Base-by-base conservation (phyloP, 805 yeast genomes). In the Hanseniaspora mollemarum region DNA sequence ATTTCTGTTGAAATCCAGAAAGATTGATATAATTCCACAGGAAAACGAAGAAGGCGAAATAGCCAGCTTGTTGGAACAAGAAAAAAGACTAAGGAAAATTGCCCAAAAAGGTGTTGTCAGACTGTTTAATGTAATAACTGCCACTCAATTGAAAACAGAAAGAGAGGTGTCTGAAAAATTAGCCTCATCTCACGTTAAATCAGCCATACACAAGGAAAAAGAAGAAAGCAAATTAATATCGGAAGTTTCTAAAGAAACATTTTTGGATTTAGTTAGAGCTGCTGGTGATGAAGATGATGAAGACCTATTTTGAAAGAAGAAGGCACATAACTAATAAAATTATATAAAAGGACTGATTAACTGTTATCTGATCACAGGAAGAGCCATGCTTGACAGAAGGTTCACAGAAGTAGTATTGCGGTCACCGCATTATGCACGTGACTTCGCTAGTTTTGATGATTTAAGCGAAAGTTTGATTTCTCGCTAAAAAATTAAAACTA, bases 81-180 rank as follows among this genome's bases (percentile, higher is more conserved):
- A 87, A 62, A 75, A 76, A 56, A 71, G 68, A 54, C 68, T 85
- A 59, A 81, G 83, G 62, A 87, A 87, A 61, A 73, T 79, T 22
- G 97, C 95, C 0, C 94, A 86, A 67, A 72, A 81, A 56, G 96
- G 96, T 68, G 95, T 85, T 13, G 86, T 87, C 8, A 76, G 80
- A 62, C 73, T 85, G 56, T 87, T 81, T 69, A 90, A 84, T 61
- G 95, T 94, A 1, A 79, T 87, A 24, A 72, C 84, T 61, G 73
- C 83, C 28, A 82, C 94, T 0, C 96, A 87, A 65, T 75, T 76
- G 12, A 72, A 70, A 53, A 76, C 87, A 2, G 69, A 65, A 25
- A 69, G 70, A 49, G 82, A 76, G 55, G 64, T 77, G 2, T 58
- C 64, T n/a, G 67, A 68, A 13, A 78, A 72, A 19, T 58, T 78